Evolutionary conservation across 2,329 filamentous ascomycete genomes (phyloP).

Genomic region (Didymosphaeria variabile): DNA sequence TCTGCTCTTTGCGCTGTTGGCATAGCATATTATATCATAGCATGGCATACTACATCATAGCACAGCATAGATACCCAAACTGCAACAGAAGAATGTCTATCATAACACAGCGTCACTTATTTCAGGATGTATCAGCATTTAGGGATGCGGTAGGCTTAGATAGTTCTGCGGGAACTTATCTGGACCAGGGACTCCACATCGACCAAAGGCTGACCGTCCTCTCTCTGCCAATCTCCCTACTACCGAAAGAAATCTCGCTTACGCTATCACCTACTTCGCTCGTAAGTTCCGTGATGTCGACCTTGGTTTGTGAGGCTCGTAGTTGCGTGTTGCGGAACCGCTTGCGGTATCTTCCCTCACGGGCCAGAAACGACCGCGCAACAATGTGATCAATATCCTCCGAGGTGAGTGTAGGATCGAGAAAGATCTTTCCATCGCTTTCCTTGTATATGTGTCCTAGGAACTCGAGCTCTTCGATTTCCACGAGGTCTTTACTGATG

Average conservation of each 20-base stretch:
- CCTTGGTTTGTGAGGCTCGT: constrained; percentile 1
- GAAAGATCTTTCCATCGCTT: constrained; percentile 5
- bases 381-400: constrained; percentile 19
- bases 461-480: constrained; percentile 16
- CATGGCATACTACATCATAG: background rate
- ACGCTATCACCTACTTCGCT: constrained; percentile 12
- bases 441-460: constrained; percentile 15
- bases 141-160: no score
- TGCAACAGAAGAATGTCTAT: background rate
- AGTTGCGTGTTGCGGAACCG: constrained; percentile 10
- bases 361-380: constrained; percentile 13
- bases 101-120: no score
- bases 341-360: constrained; percentile 13
- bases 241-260: background rate
- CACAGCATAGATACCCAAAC: constrained; percentile 10
- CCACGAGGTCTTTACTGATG: constrained; percentile 17
- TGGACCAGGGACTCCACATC: constrained; percentile 12
- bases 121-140: no score
- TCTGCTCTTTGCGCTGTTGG: constrained; percentile 80
- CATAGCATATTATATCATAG: constrained; percentile 22
- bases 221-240: background rate
- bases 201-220: constrained; percentile 11
- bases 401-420: constrained; percentile 11
- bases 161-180: background rate
- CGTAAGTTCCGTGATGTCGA: constrained; percentile 7